These are phyloP conservation scores for Hansfordia pulvinata DNA, from an alignment of 2,329 filamentous ascomycete genomes.

Conservation along the genomic window DNA sequence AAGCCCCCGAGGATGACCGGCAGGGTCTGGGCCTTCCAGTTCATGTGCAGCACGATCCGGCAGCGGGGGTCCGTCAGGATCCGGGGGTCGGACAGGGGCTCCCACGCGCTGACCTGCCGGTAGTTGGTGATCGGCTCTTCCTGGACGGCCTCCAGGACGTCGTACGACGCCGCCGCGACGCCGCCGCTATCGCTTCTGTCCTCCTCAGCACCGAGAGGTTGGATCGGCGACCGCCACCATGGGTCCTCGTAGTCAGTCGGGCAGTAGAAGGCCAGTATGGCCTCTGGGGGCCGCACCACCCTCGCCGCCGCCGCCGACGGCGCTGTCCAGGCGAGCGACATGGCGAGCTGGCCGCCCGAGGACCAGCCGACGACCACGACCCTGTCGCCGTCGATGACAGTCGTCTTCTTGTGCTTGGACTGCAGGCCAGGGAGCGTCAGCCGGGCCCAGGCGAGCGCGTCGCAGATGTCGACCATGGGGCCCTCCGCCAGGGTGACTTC, in stretches of 20 bases:
- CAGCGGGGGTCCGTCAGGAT: slow-evolving; percentile 17
- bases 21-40: slow-evolving; percentile 23
- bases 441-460: slow-evolving; percentile 26
- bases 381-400: slow-evolving; percentile 11
- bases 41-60: slow-evolving; percentile 25
- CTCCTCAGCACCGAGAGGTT: no score
- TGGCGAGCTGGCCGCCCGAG: slow-evolving; percentile 28
- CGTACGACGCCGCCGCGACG: no score
- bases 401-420: no score
- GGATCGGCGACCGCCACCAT: no score
- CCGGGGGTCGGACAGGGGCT: no score
- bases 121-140: slow-evolving; percentile 10
- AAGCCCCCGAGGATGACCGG: slow-evolving; percentile 20
- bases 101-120: slow-evolving; percentile 13
- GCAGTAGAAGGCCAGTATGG: slow-evolving; percentile 28
- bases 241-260: no score
- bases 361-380: slow-evolving; percentile 32
- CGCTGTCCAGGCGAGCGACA: slow-evolving; percentile 24
- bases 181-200: no score
- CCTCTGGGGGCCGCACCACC: slow-evolving; percentile 22
- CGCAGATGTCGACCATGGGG: slow-evolving; percentile 27
- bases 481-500: slow-evolving; percentile 29
- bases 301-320: slow-evolving; percentile 8
- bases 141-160: slow-evolving; percentile 13
- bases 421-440: slow-evolving; percentile 16